Evolutionary conservation across 768 basidiomycete species (phyloP), one percentile per base, ranked within the genome.

Genomic region (Pleurotus tuber-regium): DNA sequence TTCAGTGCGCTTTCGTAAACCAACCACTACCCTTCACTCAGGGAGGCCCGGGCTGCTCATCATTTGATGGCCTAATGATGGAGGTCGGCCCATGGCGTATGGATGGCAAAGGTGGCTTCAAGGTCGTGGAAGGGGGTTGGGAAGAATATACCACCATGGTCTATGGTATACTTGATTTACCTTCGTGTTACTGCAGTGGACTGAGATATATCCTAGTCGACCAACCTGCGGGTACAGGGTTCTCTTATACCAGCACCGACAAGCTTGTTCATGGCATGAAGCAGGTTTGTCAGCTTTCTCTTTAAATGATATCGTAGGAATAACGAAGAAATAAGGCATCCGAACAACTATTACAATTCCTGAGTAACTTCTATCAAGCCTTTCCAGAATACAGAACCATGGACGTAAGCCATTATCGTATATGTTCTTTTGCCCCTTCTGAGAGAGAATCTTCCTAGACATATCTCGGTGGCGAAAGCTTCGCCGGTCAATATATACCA

Each of bases 21-120:
- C n/a, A n/a, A n/a, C n/a, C n/a, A n/a, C n/a, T n/a, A n/a, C n/a
- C n/a, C n/a, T n/a, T n/a, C n/a, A n/a, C n/a, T n/a, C 59, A 95
- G 92, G 94, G 93, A 16, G 96, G 96, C 1, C 96, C 96, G 16
- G 97, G 97, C 24, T 98, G 97, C 66, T 97, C 94, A 0, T 93
- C 91, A 1, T 98, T 98, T 63, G 96, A 98, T 60, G 96, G 96
- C 2, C 77, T 94, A 14, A 88, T 98, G 87, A 95, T 98, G 92
- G 96, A 98, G 61, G 77, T 95, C n/a, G 96, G 96, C 0, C 95
- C 96, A 3, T 96, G 92, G 83, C 80, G 80, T 57, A 70, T 86
- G 68, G 87, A 92, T 60, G 79, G 83, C 47, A 72, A 82, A 12
- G 84, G 89, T 50, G 80, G 86, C 3, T 78, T 95, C 55, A 80